These are phyloP conservation scores for Termitomyces sp. DNA, from an alignment of 1,284 basidiomycete species.

Conservation along the genomic window DNA sequence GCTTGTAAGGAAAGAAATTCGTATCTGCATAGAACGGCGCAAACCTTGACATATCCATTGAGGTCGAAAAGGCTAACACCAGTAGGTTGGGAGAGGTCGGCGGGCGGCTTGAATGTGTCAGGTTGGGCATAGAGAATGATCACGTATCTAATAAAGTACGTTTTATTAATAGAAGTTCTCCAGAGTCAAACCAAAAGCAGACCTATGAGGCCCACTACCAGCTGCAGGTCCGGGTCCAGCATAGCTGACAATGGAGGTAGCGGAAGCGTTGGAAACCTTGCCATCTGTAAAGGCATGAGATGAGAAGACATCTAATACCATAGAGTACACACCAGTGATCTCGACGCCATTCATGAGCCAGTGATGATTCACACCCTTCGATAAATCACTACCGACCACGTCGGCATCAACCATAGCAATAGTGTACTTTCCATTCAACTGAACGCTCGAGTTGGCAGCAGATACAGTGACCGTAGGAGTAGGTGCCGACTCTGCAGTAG, in stretches of 20 bases:
- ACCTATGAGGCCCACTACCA: conserved; percentile 71
- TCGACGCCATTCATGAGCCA: conserved; percentile 74
- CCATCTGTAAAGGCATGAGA: conserved; percentile 22
- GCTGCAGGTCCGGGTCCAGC: conserved; percentile 66
- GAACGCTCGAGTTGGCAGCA: conserved; percentile 40
- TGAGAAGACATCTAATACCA: not conserved
- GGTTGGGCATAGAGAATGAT: conserved; percentile 64
- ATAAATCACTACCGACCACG: conserved; percentile 49
- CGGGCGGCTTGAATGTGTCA: conserved; percentile 54
- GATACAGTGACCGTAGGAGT: conserved; percentile 45
- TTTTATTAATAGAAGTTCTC: not conserved
- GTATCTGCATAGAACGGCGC: conserved; percentile 12
- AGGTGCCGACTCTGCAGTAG: conserved; percentile 43
- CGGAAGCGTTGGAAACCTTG: conserved; percentile 43
- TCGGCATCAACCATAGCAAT: conserved; percentile 70
- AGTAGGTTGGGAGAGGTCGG: conserved; percentile 44
- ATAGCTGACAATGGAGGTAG: conserved; percentile 61
- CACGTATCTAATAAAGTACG: conserved; percentile 48
- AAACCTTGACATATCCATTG: conserved; percentile 45
- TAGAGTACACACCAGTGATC: conserved; percentile 31
- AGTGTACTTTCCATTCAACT: conserved; percentile 49
- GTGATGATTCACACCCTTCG: conserved; percentile 61
- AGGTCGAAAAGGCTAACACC: conserved; percentile 51
- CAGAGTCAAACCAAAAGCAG: conserved; percentile 13
- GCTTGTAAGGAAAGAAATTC: conserved; percentile 2